Conservation (phyloP, 108 stramenopile species). For the Pseudonitzschia multistriata region DNA sequence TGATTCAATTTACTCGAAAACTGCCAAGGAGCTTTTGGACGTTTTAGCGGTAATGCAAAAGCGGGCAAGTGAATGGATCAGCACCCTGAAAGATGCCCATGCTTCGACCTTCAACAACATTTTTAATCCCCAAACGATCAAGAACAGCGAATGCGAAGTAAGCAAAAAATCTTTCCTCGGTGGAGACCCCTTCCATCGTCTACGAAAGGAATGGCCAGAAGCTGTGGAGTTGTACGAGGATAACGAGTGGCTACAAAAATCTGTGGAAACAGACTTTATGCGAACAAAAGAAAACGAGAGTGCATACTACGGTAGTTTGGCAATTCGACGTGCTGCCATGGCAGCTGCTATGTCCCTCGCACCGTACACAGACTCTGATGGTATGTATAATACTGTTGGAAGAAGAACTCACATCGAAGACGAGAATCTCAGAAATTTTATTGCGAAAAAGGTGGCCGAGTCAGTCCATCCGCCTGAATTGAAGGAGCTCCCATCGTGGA, state of each 20-base stretch:
- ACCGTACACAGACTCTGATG: slow-evolving; percentile 37
- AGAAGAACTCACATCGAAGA: slow-evolving; percentile 55
- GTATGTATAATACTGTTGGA: slow-evolving; percentile 46
- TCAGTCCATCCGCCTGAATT: slow-evolving; percentile 48
- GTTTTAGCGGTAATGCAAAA: slow-evolving; percentile 58
- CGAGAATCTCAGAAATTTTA: slow-evolving; percentile 45
- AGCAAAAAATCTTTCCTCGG: slow-evolving; percentile 5
- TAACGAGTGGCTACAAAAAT: slow-evolving; percentile 54
- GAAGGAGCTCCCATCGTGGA: slow-evolving; percentile 60
- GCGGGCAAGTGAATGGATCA: slow-evolving; percentile 69
- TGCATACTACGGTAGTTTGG: slow-evolving; percentile 78
- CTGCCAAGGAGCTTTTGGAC: slow-evolving; percentile 67
- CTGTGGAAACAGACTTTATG: slow-evolving; percentile 58
- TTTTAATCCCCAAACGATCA: neutral
- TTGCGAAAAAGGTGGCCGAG: slow-evolving; percentile 52
- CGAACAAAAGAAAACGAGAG: slow-evolving; percentile 83
- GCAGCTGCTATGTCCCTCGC: slow-evolving; percentile 68
- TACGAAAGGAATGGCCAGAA: slow-evolving; percentile 71
- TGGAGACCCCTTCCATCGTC: slow-evolving; percentile 56
- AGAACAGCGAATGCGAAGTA: slow-evolving; percentile 22
- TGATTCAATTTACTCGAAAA: slow-evolving; percentile 73
- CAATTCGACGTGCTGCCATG: slow-evolving; percentile 60
- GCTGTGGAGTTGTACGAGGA: slow-evolving; percentile 70
- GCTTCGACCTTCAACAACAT: slow-evolving; percentile 35
- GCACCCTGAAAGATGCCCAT: slow-evolving; percentile 66